These are phyloP conservation scores for Coriolopsis trogii DNA, from an alignment of 1,284 basidiomycete genomes.

Conservation along the genomic window DNA sequence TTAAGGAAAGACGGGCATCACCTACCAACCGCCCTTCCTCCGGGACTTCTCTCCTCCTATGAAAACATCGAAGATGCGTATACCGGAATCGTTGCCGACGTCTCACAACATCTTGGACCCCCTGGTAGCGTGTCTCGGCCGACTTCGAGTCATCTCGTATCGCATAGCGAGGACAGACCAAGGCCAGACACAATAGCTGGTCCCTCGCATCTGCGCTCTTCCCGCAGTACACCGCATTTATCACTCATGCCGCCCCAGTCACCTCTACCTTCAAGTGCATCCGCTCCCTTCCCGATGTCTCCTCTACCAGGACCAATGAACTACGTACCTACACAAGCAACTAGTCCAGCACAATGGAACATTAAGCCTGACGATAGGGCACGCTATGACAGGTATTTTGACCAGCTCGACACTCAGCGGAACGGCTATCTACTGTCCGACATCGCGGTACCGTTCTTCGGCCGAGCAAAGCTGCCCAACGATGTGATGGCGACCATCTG, in stretches of 20 bases:
- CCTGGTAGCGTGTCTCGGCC: not conserved
- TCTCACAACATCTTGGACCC: not conserved
- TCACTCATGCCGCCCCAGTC: slow-evolving; percentile 1
- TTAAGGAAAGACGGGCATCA: slow-evolving; percentile 22
- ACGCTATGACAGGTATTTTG: slow-evolving; percentile 82
- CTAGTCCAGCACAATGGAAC: slow-evolving; percentile 61
- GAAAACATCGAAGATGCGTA: slow-evolving; percentile 13
- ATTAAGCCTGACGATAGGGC: slow-evolving; percentile 83
- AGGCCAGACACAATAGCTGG: not conserved
- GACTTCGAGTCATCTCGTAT: not conserved
- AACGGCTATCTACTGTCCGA: slow-evolving; percentile 90
- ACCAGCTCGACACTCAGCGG: slow-evolving; percentile 76
- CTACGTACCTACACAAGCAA: slow-evolving; percentile 11
- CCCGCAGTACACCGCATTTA: slow-evolving; percentile 17
- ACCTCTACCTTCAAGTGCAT: not conserved
- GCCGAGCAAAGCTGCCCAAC: slow-evolving; percentile 87
- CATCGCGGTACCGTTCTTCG: slow-evolving; percentile 93
- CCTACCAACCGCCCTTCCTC: slow-evolving; percentile 24
- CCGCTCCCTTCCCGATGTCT: slow-evolving; percentile 14
- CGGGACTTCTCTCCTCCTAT: slow-evolving; percentile 5
- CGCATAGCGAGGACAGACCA: slow-evolving; percentile 3
- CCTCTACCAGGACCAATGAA: slow-evolving; percentile 7
- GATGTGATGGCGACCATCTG: slow-evolving; percentile 89
- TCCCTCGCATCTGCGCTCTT: slow-evolving; percentile 9
- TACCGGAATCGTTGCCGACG: slow-evolving; percentile 9